These are phyloP conservation scores for maize (Zea mays) DNA, from an alignment of 176 grass and related monocot species.

Conservation along the genomic window Zm-B73-REFERENCE-NAM-5.0 NC_050098.1:158248001-158248500, in stretches of 20 bases:
- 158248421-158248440: slow-evolving; percentile 29
- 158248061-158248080: not conserved
- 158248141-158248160: slow-evolving; percentile 39
- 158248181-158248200: slow-evolving; percentile 26
- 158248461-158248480: slow-evolving; percentile 7
- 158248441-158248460: slow-evolving; percentile 18
- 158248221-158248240: slow-evolving; percentile 73
- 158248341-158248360: slow-evolving; percentile 77
- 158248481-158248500: slow-evolving; percentile 51
- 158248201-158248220: slow-evolving; percentile 47
- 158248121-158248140: not conserved
- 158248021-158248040: slow-evolving; percentile 2
- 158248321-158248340: slow-evolving; percentile 41
- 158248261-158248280: slow-evolving; percentile 77
- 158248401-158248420: not conserved
- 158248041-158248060: slow-evolving; percentile 23
- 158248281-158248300: slow-evolving; percentile 46
- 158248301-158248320: slow-evolving; percentile 49
- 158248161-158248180: slow-evolving; percentile 34
- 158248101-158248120: slow-evolving; percentile 27
- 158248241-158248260: slow-evolving; percentile 80
- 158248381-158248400: slow-evolving; percentile 48
- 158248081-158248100: slow-evolving; percentile 6
- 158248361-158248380: slow-evolving; percentile 63
- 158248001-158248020: slow-evolving; percentile 9